Percentiles rank a stretch among this genome's conserved stretches.
These are phyloP conservation scores for Marchantia paleacea DNA, from an alignment of 225 moss, liverwort and hornwort genomes.

Conservation along the genomic window DNA sequence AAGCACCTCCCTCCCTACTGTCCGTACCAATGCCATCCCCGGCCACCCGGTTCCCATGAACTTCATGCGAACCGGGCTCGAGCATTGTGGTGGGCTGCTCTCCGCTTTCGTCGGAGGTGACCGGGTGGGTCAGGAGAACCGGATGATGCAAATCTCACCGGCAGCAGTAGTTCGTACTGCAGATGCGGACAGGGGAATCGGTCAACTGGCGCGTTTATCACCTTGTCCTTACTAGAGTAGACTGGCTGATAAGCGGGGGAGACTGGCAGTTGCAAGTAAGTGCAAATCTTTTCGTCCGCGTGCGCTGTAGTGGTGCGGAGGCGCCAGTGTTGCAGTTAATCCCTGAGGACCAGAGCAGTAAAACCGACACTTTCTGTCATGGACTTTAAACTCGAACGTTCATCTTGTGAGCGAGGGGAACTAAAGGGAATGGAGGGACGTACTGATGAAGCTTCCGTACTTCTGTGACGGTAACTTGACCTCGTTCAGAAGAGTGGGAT, in stretches of 20 bases:
- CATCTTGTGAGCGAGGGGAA: neutral
- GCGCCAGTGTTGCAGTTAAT: no score
- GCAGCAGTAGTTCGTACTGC: no score
- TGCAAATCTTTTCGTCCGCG: neutral
- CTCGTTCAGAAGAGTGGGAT: neutral
- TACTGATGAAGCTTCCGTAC: neutral
- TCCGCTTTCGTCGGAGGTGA: neutral
- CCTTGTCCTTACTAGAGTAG: neutral
- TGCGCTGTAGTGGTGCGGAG: neutral
- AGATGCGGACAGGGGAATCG: neutral
- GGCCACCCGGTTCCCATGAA: no score
- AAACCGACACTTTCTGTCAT: neutral
- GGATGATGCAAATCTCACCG: neutral
- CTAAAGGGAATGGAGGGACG: neutral
- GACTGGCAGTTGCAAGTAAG: no score
- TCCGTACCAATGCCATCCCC: neutral
- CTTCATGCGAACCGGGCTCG: no score
- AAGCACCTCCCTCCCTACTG: neutral
- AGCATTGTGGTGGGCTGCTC: neutral
- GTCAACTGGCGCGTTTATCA: neutral
- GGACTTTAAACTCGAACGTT: neutral
- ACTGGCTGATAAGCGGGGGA: neutral
- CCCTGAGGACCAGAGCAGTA: neutral
- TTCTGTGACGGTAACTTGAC: neutral
- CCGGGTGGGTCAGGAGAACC: neutral